Percentiles rank a stretch among this genome's conserved stretches.
Evolutionary conservation across 192 early-diverging fungal species (phyloP).

Genomic region (Thamnidium elegans): DNA sequence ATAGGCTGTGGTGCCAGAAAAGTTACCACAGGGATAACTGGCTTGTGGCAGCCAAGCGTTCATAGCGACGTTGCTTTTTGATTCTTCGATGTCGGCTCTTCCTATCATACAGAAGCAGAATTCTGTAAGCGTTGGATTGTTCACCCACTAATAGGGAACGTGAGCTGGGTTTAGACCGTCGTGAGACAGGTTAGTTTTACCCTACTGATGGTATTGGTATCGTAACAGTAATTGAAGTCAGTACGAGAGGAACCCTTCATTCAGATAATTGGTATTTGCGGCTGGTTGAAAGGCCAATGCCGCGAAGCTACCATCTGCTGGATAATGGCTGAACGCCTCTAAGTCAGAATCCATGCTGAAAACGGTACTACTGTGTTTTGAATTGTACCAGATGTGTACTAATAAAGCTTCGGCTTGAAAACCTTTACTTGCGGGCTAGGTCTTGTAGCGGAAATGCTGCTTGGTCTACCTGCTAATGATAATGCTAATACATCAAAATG

Average conservation of each 20-base stretch:
- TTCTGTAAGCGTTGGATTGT: constrained; percentile 85
- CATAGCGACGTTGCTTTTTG: constrained; percentile 85
- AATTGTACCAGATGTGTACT: constrained; percentile 25
- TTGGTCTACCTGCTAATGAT: constrained; percentile 21
- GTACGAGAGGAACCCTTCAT: constrained; percentile 76
- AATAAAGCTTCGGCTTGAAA: constrained; percentile 29
- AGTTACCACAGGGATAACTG: constrained; percentile 81
- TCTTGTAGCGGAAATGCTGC: constrained; percentile 30
- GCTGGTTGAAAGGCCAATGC: constrained; percentile 66
- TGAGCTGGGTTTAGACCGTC: constrained; percentile 94
- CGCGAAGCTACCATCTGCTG: constrained; percentile 71
- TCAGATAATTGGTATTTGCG: constrained; percentile 53
- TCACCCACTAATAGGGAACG: constrained; percentile 87
- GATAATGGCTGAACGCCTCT: constrained; percentile 73
- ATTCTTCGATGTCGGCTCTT: constrained; percentile 87
- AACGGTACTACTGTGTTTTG: constrained; percentile 38
- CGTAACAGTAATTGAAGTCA: constrained; percentile 73
- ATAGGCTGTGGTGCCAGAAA: constrained; percentile 84
- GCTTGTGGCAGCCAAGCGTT: constrained; percentile 78
- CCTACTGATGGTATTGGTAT: constrained; percentile 80
- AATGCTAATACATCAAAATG: constrained; percentile 38
- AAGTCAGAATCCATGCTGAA: constrained; percentile 74
- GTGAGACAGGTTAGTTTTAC: constrained; percentile 95
- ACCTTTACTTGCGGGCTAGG: constrained; percentile 33
- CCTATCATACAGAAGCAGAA: constrained; percentile 84